Percentiles rank a stretch among this genome's conserved stretches.
phyloP scores from a whole-genome alignment of 2,329 filamentous ascomycete genomes.

The Tolypocladium ovalisporum region DNA sequence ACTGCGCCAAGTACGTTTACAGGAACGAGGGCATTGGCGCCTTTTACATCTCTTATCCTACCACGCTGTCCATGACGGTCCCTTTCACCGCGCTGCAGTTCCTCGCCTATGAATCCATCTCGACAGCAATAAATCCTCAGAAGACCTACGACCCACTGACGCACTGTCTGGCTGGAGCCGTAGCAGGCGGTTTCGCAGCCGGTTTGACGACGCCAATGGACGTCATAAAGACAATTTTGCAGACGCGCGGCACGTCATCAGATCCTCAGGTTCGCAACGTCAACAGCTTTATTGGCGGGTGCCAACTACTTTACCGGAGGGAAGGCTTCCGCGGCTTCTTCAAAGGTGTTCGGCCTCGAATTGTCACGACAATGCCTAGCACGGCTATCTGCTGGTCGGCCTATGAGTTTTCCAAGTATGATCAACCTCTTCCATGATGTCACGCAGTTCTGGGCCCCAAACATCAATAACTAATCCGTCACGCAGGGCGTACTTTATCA shows the following conservation, averaged over 20 bases:
- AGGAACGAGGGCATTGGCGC: constrained; percentile 76
- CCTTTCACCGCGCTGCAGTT: constrained; percentile 97
- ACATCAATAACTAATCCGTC: not conserved
- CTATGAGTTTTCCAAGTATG: constrained; percentile 59
- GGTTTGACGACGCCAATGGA: constrained; percentile 93
- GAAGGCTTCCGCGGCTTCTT: constrained; percentile 85
- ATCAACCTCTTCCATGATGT: constrained; percentile 5
- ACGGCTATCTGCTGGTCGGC: constrained; percentile 98
- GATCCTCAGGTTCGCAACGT: constrained; percentile 77
- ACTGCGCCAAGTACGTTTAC: constrained; percentile 86
- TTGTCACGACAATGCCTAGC: constrained; percentile 95
- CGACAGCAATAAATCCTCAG: constrained; percentile 79
- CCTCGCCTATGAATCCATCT: constrained; percentile 93
- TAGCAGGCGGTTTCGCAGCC: constrained; percentile 88
- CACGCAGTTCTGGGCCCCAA: not conserved
- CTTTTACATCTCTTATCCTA: constrained; percentile 98
- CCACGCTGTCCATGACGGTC: constrained; percentile 95
- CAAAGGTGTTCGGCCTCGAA: constrained; percentile 79
- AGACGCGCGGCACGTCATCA: constrained; percentile 75
- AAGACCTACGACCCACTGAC: constrained; percentile 86
- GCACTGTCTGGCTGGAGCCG: constrained; percentile 83
- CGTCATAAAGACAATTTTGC: constrained; percentile 94
- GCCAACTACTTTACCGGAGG: constrained; percentile 68
- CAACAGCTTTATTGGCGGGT: constrained; percentile 71
- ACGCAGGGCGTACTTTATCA: constrained; percentile 48